Evolutionary conservation across 2,329 filamentous ascomycete genomes (phyloP), one percentile per base, ranked within the genome.

Genomic region (Fusarium sp.): DNA sequence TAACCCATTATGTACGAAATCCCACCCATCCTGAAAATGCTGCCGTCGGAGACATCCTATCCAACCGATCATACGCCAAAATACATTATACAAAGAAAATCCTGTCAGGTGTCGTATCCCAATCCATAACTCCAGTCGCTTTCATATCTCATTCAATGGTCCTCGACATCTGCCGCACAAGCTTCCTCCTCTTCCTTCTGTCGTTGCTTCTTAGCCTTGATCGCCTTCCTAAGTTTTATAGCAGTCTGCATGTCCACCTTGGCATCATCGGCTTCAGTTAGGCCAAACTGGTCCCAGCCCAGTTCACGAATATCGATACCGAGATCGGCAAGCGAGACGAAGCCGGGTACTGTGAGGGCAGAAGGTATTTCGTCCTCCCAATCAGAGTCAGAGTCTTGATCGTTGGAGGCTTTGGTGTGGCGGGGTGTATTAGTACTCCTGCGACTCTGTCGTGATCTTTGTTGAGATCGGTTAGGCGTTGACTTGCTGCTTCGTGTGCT

Each of bases 161-260:
- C 69, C 45, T 74, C 72, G 9, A 49, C 56, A 60, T 74, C 72
- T 5, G 63, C 72, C 7, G 65, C 61, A 23, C 71, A 66, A 0
- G 62, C 71, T 23, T 67, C 71, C 9, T 73, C 72, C 0, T 74
- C 63, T 47, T 66, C 13, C 45, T 20, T 54, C 14, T 18, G 50
- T 41, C 20, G 62, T 49, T 18, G 60, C 54, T 20, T 63, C 10
- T 50, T 67, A 34, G 56, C 58, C 51, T 70, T 68, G 51, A 74
- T 61, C 11, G 71, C 75, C 25, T 65, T 73, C 3, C 64, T 63
- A 6, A 75, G 42, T 34, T 68, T 72, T 9, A 68, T 59, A 7
- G 74, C 69, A 14, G 73, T 72, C 11, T 60, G 63, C n/a, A 74
- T 61, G 30, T 75, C 67, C 20, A 69, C 66, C 40, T 73, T 72